Conservation (phyloP, 2,329 filamentous ascomycete genomes). For the Talaromyces sp. region DNA sequence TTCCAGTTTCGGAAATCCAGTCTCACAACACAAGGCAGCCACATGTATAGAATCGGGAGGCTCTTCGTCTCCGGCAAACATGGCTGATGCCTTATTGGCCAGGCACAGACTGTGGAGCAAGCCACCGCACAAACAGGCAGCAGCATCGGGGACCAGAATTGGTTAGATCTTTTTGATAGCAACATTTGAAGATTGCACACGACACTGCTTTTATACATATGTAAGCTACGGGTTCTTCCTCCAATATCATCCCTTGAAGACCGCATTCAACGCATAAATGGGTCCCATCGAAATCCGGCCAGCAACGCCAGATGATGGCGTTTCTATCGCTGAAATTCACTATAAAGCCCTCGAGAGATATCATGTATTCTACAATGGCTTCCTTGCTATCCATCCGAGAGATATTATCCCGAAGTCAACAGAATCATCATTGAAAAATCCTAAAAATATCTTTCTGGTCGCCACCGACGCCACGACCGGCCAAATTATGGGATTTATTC, state of each 20-base stretch:
- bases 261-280: not conserved
- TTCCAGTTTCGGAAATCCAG: not conserved
- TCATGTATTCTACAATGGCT: constrained; percentile 2
- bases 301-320: not conserved
- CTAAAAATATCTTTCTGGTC: constrained; percentile 2
- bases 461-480: not conserved
- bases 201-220: no score
- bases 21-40: not conserved
- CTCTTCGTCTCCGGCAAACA: not conserved
- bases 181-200: not conserved
- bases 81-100: not conserved
- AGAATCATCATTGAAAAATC: not conserved
- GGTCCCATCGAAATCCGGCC: not conserved
- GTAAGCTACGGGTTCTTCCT: not conserved
- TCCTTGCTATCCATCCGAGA: constrained; percentile 1
- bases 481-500: constrained; percentile 3
- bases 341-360: constrained; percentile 2
- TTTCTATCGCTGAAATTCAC: not conserved
- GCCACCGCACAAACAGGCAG: not conserved
- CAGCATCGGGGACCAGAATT: not conserved
- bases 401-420: not conserved
- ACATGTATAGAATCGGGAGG: not conserved
- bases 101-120: not conserved
- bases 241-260: not conserved
- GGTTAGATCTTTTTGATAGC: no score